These are phyloP conservation scores for Neurospora intermedia DNA, from an alignment of 495 filamentous ascomycete species.

Conservation along the genomic window DNA sequence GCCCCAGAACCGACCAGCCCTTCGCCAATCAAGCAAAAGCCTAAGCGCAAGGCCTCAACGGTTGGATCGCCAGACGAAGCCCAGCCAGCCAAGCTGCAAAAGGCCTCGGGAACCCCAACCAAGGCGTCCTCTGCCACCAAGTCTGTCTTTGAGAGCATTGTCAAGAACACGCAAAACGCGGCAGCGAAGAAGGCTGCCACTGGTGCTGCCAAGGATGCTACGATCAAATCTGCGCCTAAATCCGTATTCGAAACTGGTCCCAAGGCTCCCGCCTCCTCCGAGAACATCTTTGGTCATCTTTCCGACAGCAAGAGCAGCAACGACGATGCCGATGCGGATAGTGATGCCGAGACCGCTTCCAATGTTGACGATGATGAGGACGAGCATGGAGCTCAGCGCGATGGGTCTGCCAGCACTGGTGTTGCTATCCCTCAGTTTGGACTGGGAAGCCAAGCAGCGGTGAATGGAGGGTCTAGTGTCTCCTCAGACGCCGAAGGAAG, in stretches of 20 bases:
- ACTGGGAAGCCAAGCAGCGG: conserved; percentile 10
- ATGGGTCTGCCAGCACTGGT: conserved; percentile 18
- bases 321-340: conserved; percentile 35
- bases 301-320: conserved; percentile 42
- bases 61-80: conserved; percentile 37
- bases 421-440: conserved; percentile 26
- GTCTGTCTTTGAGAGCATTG: conserved; percentile 36
- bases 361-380: conserved; percentile 30
- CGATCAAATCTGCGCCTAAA: conserved; percentile 9
- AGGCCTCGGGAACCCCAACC: conserved; percentile 30
- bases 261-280: conserved; percentile 11
- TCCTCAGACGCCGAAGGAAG: conserved; percentile 27
- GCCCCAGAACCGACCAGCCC: conserved; percentile 15
- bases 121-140: conserved; percentile 36
- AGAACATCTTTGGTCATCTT: conserved; percentile 54
- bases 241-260: conserved; percentile 19
- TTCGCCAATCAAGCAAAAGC: conserved; percentile 27
- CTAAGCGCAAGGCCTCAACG: conserved; percentile 33
- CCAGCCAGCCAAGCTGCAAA: conserved; percentile 49
- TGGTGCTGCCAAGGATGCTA: conserved; percentile 3
- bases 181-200: conserved; percentile 22
- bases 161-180: conserved; percentile 23
- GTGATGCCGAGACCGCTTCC: conserved; percentile 34
- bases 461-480: conserved; percentile 19
- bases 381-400: conserved; percentile 15